Evolutionary conservation across 768 basidiomycete species (phyloP), one percentile per base, ranked within the genome.

Genomic region (Astraeus odoratus): DNA sequence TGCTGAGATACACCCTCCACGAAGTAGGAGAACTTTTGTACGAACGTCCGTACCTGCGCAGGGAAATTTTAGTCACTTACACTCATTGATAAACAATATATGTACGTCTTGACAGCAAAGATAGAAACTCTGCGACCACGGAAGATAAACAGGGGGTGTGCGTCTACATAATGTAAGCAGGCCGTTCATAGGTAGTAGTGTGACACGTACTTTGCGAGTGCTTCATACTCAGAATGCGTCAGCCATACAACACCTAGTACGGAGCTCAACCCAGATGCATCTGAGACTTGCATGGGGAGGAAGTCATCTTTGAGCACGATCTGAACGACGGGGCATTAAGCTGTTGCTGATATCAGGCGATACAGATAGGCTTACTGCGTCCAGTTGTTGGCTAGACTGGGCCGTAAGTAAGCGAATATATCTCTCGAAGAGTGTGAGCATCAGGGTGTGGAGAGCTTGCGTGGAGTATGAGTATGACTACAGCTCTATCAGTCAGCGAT

Each of bases 101-200:
- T 46, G 23, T 61, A 89, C 89, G 57, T 88, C 81, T 70, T 89
- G 86, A 60, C 95, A 97, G 56, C 90, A 95, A n/a, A 87, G 70
- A 54, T 92, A 88, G 64, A 97, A 98, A 1, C 88, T 86, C 60
- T 88, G 85, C 0, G 95, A 98, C 88, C 95, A 99, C 1, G 96
- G 93, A 31, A 99, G 71, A 22, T 73, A 71, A 46, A 83, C 69
- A 4, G 93, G 91, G 43, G 83, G 66, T 7, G 74, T 54, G 43
- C 68, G 71, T 57, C 91, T 90, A 44, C 35, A 24, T n/a, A 52
- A 18, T 30, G 27, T 49, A 47, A 46, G 49, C 35, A 19, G 31
- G 30, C 42, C 23, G 34, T 13, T 12, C 42, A 35, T 39, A 23
- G 15, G 16, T 10, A 3, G 25, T 43, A 39, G 39, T 40, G 41